A percentile compares a stretch with the other conserved stretches of the same genome.
phyloP scores from a whole-genome alignment of 2,329 filamentous ascomycete species.

The Aspergillus sclerotialis region DNA sequence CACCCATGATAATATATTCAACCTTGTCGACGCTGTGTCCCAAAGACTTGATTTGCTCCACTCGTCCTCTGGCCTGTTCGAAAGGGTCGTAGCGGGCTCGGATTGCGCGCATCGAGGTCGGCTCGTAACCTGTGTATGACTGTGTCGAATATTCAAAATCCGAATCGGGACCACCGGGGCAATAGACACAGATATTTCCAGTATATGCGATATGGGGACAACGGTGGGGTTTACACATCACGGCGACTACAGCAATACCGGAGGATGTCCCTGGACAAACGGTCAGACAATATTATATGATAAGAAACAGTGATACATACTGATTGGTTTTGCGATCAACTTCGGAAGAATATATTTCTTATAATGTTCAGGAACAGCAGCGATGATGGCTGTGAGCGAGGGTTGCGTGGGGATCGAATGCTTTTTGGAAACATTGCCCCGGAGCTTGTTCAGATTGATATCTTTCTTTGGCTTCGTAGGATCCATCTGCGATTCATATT shows the following conservation, averaged over 20 bases:
- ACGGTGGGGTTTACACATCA: slow-evolving; percentile 98
- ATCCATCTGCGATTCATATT: slow-evolving; percentile 76
- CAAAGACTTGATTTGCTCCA: slow-evolving; percentile 92
- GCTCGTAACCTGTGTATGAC: slow-evolving; percentile 97
- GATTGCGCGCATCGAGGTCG: slow-evolving; percentile 97
- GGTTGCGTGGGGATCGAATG: slow-evolving; percentile 83
- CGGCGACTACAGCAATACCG: slow-evolving; percentile 94
- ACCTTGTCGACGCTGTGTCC: slow-evolving; percentile 98
- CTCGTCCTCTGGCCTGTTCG: slow-evolving; percentile 88
- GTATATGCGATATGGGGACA: slow-evolving; percentile 98
- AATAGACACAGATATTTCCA: slow-evolving; percentile 98
- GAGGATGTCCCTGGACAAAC: slow-evolving; percentile 71
- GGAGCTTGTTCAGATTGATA: slow-evolving; percentile 84
- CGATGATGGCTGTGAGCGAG: slow-evolving; percentile 91
- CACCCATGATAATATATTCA: slow-evolving; percentile 99
- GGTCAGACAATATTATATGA: slow-evolving; percentile 7
- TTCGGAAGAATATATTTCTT: slow-evolving; percentile 98
- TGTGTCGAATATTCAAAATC: slow-evolving; percentile 99
- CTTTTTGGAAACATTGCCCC: slow-evolving; percentile 85
- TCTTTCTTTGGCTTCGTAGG: slow-evolving; percentile 68
- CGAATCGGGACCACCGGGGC: slow-evolving; percentile 91
- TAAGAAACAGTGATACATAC: slow-evolving; percentile 41
- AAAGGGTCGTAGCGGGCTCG: slow-evolving; percentile 95
- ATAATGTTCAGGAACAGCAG: slow-evolving; percentile 97
- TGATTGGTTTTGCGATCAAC: slow-evolving; percentile 92